phyloP scores from a whole-genome alignment of 345 rosid genomes.

The Passiflora organensis region DNA sequence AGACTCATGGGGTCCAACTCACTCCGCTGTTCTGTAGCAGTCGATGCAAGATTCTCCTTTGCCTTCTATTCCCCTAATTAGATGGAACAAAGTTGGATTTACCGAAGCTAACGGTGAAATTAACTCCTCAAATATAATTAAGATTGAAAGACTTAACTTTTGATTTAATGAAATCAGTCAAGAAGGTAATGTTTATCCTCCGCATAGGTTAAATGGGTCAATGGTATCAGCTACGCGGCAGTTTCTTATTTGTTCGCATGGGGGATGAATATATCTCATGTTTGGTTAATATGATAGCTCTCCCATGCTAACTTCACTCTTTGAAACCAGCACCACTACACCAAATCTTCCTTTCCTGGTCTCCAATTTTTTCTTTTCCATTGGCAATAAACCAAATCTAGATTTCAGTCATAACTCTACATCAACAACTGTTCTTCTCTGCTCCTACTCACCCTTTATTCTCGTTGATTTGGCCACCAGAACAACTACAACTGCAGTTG shows the following conservation, averaged over 20 bases:
- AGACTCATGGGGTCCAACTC: slow-evolving; percentile 27
- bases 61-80: background rate
- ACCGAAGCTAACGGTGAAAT: background rate
- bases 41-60: slow-evolving; percentile 28
- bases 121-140: too few relatives aligned
- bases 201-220: too few relatives aligned
- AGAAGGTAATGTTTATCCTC: too few relatives aligned
- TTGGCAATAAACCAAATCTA: background rate
- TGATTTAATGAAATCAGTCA: too few relatives aligned
- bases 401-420: background rate
- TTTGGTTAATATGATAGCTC: too few relatives aligned
- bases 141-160: too few relatives aligned
- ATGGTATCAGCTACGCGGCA: too few relatives aligned
- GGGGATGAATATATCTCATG: too few relatives aligned
- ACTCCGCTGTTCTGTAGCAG: slow-evolving; percentile 31
- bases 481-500: slow-evolving; percentile 57
- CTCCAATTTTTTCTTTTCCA: background rate
- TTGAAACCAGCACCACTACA: background rate
- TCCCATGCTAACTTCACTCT: too few relatives aligned
- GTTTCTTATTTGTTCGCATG: too few relatives aligned
- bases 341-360: background rate
- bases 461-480: slow-evolving; percentile 52
- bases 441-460: slow-evolving; percentile 11
- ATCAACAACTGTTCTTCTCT: slow-evolving; percentile 13
- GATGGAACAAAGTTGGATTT: background rate